Conservation (phyloP, 495 filamentous ascomycete species). For the Penicillium chermesinum region DNA sequence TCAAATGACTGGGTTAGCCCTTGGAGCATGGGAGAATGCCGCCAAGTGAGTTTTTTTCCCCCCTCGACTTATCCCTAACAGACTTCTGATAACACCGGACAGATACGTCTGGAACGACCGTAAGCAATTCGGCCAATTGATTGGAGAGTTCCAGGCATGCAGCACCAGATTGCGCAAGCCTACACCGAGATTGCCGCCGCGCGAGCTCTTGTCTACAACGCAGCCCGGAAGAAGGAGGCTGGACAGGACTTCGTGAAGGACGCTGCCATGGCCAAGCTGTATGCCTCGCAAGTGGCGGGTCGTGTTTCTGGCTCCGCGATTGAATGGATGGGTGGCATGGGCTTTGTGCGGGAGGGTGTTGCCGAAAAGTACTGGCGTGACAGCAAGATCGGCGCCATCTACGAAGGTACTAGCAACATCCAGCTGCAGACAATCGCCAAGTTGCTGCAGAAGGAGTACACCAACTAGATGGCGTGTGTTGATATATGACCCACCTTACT, state of each 20-base stretch:
- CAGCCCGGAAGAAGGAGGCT: conserved; percentile 95
- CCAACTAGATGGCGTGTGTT: conserved; percentile 24
- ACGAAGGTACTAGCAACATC: conserved; percentile 86
- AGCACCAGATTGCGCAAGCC: conserved; percentile 95
- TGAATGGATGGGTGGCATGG: conserved; percentile 99
- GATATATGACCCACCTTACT: not conserved
- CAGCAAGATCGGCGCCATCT: conserved; percentile 98
- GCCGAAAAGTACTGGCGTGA: conserved; percentile 98
- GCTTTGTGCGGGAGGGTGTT: conserved; percentile 90
- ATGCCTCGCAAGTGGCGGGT: conserved; percentile 86
- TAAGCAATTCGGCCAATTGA: conserved; percentile 88
- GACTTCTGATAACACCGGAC: too few species aligned
- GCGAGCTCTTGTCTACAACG: conserved; percentile 90
- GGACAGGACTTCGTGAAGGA: conserved; percentile 92
- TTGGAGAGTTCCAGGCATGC: conserved; percentile 98
- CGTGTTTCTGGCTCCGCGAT: conserved; percentile 80
- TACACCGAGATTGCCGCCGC: conserved; percentile 91
- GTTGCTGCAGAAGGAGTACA: conserved; percentile 87
- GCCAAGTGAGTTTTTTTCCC: conserved; percentile 53
- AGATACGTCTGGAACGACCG: conserved; percentile 95
- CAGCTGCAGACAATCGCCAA: conserved; percentile 93
- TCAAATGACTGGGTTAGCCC: conserved; percentile 95
- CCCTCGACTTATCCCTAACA: conserved; percentile 1
- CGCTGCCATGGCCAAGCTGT: conserved; percentile 98
- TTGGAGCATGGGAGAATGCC: conserved; percentile 95